These are phyloP conservation scores for Xylaria sp. DNA, from an alignment of 2,329 filamentous ascomycete genomes.

Conservation along the genomic window DNA sequence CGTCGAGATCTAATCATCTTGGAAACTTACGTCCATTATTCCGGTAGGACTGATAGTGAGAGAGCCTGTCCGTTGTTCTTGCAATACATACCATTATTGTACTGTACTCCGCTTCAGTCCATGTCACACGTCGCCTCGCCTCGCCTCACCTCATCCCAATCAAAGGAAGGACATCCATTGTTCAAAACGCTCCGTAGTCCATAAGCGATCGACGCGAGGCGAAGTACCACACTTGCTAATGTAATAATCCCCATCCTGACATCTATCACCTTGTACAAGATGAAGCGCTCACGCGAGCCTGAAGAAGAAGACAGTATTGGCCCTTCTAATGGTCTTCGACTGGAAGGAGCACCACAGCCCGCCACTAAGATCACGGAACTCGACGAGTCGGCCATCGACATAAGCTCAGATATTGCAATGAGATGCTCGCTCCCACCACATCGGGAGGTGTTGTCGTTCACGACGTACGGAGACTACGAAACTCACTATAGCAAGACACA, in stretches of 20 bases:
- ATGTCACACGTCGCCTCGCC: neutral
- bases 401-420: slow-evolving; percentile 65
- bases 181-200: neutral
- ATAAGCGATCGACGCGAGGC: slow-evolving; percentile 10
- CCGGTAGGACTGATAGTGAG: neutral
- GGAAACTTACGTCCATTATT: neutral
- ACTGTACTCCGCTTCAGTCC: neutral
- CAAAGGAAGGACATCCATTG: neutral
- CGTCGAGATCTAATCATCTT: neutral
- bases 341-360: slow-evolving; percentile 41
- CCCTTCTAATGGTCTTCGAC: slow-evolving; percentile 33
- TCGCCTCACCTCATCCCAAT: slow-evolving; percentile 2
- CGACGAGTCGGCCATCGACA: slow-evolving; percentile 56
- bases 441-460: slow-evolving; percentile 74
- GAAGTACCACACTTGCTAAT: slow-evolving; percentile 35
- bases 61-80: neutral
- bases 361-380: slow-evolving; percentile 69
- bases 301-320: slow-evolving; percentile 53
- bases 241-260: slow-evolving; percentile 52
- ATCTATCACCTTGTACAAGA: slow-evolving; percentile 49
- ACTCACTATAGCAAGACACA: slow-evolving; percentile 85
- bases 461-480: slow-evolving; percentile 83
- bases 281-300: slow-evolving; percentile 72
- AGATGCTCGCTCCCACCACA: slow-evolving; percentile 86
- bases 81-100: neutral